Conservation (phyloP, 2,329 filamentous ascomycete species). For the Microsporum ferrugineum region DNA sequence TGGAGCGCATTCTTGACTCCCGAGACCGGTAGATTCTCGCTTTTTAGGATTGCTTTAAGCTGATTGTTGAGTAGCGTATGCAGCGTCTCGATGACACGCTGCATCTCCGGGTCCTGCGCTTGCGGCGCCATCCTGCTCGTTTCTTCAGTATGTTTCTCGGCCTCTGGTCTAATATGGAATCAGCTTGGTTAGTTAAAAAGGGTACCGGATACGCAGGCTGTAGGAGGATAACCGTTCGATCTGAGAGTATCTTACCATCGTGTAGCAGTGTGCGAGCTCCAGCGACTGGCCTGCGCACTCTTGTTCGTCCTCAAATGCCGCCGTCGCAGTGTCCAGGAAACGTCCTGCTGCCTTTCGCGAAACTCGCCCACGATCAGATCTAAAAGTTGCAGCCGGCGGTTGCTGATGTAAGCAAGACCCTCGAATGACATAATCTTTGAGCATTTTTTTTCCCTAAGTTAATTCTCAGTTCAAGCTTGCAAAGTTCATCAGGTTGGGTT, state of each 20-base stretch:
- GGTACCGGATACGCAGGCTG: background rate
- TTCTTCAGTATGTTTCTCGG: background rate
- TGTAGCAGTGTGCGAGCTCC: background rate
- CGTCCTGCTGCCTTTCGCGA: background rate
- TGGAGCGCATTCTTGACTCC: conserved; percentile 81
- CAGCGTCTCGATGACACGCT: conserved; percentile 34
- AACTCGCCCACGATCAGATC: background rate
- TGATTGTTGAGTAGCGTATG: conserved; percentile 52
- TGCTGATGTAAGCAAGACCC: background rate
- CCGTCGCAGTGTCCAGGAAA: background rate
- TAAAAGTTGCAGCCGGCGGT: background rate
- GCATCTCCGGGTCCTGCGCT: conserved; percentile 31
- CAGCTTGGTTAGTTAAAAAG: background rate
- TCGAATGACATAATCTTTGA: background rate
- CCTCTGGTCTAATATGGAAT: background rate
- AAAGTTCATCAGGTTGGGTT: background rate
- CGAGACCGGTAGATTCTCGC: conserved; percentile 62
- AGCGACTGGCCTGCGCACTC: background rate
- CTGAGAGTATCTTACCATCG: background rate
- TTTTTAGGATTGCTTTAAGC: conserved; percentile 63
- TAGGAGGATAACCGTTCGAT: background rate
- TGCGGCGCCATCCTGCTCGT: conserved; percentile 27
- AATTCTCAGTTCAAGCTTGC: background rate
- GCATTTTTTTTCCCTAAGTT: background rate
- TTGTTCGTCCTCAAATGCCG: background rate